phyloP scores from a whole-genome alignment of 2,329 filamentous ascomycete species.

The Ophiobolus disseminans region DNA sequence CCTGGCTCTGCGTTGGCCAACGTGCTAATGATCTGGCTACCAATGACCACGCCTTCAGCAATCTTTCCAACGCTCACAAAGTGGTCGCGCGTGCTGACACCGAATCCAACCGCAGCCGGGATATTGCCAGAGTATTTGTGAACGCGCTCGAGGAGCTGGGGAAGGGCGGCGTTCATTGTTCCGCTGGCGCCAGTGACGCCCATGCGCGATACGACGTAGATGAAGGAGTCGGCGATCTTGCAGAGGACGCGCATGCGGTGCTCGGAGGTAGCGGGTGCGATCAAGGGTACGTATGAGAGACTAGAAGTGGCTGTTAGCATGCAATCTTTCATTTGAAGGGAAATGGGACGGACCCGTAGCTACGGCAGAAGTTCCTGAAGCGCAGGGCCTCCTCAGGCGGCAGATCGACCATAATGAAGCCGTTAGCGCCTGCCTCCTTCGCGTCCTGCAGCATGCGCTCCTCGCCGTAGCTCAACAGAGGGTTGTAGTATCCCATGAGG shows the following conservation, averaged over 20 bases:
- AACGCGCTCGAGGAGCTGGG: conserved; percentile 81
- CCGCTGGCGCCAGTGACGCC: conserved; percentile 93
- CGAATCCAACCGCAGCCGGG: conserved; percentile 92
- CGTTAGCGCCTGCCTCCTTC: conserved; percentile 84
- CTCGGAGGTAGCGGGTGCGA: conserved; percentile 92
- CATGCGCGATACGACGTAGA: conserved; percentile 97
- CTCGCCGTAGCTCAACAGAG: conserved; percentile 91
- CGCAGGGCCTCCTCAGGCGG: conserved; percentile 94
- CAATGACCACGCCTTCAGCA: conserved; percentile 94
- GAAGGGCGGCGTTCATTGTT: conserved; percentile 79
- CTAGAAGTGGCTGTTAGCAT: conserved; percentile 51
- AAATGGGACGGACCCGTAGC: conserved; percentile 67
- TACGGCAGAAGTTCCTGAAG: conserved; percentile 84
- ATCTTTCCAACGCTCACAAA: conserved; percentile 84
- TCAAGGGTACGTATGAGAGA: conserved; percentile 95
- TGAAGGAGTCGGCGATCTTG: conserved; percentile 96
- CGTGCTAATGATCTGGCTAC: conserved; percentile 89
- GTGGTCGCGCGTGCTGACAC: conserved; percentile 93
- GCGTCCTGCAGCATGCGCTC: conserved; percentile 86
- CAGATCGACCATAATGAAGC: conserved; percentile 95
- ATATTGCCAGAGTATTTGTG: conserved; percentile 92
- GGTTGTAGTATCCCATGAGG: conserved; percentile 99
- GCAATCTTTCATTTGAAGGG: neutral
- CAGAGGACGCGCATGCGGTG: conserved; percentile 94
- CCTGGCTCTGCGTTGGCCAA: conserved; percentile 73